Percentiles rank a stretch among this genome's conserved stretches.
These are phyloP conservation scores for Trichoderma sp. DNA, from an alignment of 2,329 filamentous ascomycete genomes.

Conservation along the genomic window DNA sequence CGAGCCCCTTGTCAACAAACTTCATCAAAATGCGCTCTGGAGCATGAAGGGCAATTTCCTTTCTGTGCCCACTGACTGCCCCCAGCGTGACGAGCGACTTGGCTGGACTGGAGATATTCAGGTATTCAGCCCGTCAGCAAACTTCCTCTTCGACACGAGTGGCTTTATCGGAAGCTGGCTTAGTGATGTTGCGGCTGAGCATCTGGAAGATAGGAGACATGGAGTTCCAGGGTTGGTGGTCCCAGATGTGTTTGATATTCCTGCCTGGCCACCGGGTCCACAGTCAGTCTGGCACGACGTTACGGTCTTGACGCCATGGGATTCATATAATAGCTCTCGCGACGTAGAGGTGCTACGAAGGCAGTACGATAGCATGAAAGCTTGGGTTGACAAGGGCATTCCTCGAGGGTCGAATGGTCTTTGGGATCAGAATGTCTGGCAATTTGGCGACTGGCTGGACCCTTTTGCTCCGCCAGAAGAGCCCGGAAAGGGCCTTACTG, in stretches of 20 bases:
- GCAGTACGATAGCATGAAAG: conserved; percentile 47
- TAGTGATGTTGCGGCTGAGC: conserved; percentile 46
- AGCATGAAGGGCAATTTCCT: conserved; percentile 63
- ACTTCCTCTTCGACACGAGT: conserved; percentile 57
- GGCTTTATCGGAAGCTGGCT: conserved; percentile 57
- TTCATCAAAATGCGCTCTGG: conserved; percentile 60
- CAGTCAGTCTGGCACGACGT: conserved; percentile 50
- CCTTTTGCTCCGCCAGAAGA: conserved; percentile 49
- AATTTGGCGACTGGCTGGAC: conserved; percentile 55
- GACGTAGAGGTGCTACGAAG: conserved; percentile 44
- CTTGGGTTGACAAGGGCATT: conserved; percentile 47
- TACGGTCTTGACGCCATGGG: conserved; percentile 47
- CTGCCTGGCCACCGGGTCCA: conserved; percentile 21
- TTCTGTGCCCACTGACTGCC: conserved; percentile 61
- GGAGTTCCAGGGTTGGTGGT: conserved; percentile 40
- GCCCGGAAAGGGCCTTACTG: conserved; percentile 46
- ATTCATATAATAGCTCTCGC: conserved; percentile 45
- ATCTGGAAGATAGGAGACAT: conserved; percentile 29
- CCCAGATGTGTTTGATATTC: conserved; percentile 33
- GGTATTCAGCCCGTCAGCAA: conserved; percentile 55
- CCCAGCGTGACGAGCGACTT: conserved; percentile 58
- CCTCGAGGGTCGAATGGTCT: conserved; percentile 42
- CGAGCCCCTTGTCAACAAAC: conserved; percentile 53
- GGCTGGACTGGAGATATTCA: conserved; percentile 59
- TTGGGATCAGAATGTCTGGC: conserved; percentile 45